phyloP scores from a whole-genome alignment of 2,329 filamentous ascomycete genomes.

The Pseudocercospora fuligena region DNA sequence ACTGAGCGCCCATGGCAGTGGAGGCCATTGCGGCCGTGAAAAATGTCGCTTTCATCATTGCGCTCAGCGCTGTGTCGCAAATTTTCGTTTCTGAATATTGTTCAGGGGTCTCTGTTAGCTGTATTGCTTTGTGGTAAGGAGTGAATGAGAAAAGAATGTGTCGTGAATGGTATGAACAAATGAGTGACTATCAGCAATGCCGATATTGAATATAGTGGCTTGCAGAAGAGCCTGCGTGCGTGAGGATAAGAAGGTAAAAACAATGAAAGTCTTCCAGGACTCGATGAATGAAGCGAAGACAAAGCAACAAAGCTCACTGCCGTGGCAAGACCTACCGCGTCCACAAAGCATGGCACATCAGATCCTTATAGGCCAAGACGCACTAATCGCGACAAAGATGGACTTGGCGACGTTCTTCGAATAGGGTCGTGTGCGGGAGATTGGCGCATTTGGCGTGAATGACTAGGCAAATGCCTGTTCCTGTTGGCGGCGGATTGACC shows the following conservation, averaged over 20 bases:
- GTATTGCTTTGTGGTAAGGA: neutral
- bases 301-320: slow-evolving; percentile 21
- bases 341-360: slow-evolving; percentile 6
- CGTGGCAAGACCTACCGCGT: slow-evolving; percentile 11
- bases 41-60: slow-evolving; percentile 14
- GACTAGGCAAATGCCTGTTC: slow-evolving; percentile 12
- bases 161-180: slow-evolving; percentile 7
- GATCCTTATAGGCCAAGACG: slow-evolving; percentile 24
- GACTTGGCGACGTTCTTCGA: slow-evolving; percentile 20
- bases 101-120: neutral
- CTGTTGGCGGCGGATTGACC: slow-evolving; percentile 6
- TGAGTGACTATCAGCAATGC: slow-evolving; percentile 10
- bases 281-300: slow-evolving; percentile 17
- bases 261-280: slow-evolving; percentile 18
- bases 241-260: slow-evolving; percentile 8
- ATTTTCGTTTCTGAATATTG: neutral
- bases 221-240: slow-evolving; percentile 6
- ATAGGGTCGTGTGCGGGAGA: slow-evolving; percentile 11
- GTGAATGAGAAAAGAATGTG: slow-evolving; percentile 2
- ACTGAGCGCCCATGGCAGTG: slow-evolving; percentile 28
- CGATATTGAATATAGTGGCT: slow-evolving; percentile 9
- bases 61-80: slow-evolving; percentile 7
- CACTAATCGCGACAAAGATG: slow-evolving; percentile 10
- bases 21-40: slow-evolving; percentile 28
- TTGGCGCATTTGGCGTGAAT: slow-evolving; percentile 12